Evolutionary conservation across 306 rosid species (phyloP).

Genomic region (Biancaea sappan): DNA sequence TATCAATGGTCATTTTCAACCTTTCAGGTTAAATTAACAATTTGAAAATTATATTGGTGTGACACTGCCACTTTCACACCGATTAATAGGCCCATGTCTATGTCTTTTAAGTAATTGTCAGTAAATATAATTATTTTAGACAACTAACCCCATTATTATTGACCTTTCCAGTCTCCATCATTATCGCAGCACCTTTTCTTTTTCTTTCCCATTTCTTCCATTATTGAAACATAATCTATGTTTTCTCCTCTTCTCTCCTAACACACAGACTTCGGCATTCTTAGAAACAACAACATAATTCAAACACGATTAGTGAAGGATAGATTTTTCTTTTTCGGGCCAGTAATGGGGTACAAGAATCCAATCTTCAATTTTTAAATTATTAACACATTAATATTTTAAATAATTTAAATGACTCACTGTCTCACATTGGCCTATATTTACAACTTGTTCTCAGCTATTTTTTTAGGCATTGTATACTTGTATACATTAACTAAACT

Average conservation of each 20-base stretch:
- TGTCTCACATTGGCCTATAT: too few relatives aligned
- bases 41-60: not conserved
- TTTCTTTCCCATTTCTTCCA: not conserved
- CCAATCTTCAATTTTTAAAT: too few relatives aligned
- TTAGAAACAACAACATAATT: constrained; percentile 26
- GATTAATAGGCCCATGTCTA: not conserved
- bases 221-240: constrained; percentile 10
- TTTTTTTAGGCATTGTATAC: too few relatives aligned
- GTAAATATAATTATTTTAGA: not conserved
- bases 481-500: too few relatives aligned
- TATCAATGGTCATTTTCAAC: constrained; percentile 32
- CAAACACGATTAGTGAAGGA: too few relatives aligned
- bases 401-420: too few relatives aligned
- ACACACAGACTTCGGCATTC: constrained; percentile 2
- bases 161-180: not conserved
- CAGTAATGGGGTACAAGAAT: too few relatives aligned
- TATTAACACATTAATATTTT: too few relatives aligned
- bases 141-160: not conserved
- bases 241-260: not conserved
- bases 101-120: not conserved
- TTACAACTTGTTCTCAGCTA: too few relatives aligned
- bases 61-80: constrained; percentile 15
- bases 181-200: not conserved
- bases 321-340: too few relatives aligned
- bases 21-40: constrained; percentile 17